Evolutionary conservation across 352 stramenopile genomes (phyloP), one percentile per base, ranked within the genome.

Genomic region (Phytophthora ohioensis): DNA sequence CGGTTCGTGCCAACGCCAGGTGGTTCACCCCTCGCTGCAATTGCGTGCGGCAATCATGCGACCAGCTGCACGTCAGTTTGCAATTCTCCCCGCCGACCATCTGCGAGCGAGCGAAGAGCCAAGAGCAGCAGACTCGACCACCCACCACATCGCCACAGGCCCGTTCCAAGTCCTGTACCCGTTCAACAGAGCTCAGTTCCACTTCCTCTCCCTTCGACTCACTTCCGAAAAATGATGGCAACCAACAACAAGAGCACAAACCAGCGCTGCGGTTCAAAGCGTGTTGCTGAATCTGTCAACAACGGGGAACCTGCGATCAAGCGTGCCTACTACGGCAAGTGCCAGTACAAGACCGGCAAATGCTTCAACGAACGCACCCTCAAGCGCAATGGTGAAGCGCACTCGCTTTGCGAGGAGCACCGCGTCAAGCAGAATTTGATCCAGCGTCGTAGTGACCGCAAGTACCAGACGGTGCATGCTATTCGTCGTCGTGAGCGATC

Each of bases 291-390:
- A n/a, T 30, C 38, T 9, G 17, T 63, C 31, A 51, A 49, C 35
- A 62, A 41, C 30, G 61, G 34, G 15, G 67, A 73, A 30, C 42
- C 64, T 8, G 12, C 51, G 0, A 15, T 46, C 12, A 71, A 67
- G 43, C 80, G 84, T 0, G 52, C 71, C 45, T 92, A 91, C 74
- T 82, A 82, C 31, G 86, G 86, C 71, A 95, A 94, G 67, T 96
- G 87, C 66, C 82, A 93, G 73, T 96, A 96, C 82, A 93, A 96
- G 67, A 94, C 88, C 31, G 85, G 88, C 74, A 96, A 96, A 67
- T 96, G 88, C 72, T 92, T 91, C 63, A 96, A 96, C 51, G 87
- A 94, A 65, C 87, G 88, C 60, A 91, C 88, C 27, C 76, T 92
- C 68, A 94, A 94, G 80, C 85, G 85, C 73, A 94, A 94, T 42